Base-by-base conservation (phyloP, 2,329 filamentous ascomycete genomes). In the Colletotrichum simmondsii region DNA sequence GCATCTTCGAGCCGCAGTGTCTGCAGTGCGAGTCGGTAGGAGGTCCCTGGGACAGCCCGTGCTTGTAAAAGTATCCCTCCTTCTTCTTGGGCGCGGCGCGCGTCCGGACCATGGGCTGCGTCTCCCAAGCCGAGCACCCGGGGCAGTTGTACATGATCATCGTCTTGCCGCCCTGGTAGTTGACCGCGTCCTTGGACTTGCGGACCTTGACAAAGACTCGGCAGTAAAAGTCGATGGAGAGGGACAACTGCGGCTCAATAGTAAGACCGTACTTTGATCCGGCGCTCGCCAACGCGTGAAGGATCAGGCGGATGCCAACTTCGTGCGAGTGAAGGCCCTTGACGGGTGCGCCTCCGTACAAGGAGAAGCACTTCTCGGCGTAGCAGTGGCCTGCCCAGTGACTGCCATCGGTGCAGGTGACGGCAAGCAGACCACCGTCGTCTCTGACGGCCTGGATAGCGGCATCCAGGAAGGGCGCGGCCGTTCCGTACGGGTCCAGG, bases 361-460 rank as follows among this genome's bases (percentile, higher is more conserved):
- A 87, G 1, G 96, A 92, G 81, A 92, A 99, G 3, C 95, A 91
- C 86, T 99, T 99, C 81, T 99, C 97, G 2, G 94, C 92, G 79
- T 98, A 99, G 68, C 95, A 95, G 77, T 94, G 94, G 0, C 96
- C 98, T 1, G 96, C 96, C 89, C 95, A 99, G 2, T 99, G 94
- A 11, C 94, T 95, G 11, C 96, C 95, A 81, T 99, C 97, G 0
- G 97, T 99, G 83, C 97, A 99, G 2, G 97, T 99, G 5, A 99
- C 93, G 80, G 95, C 98, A 5, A 99, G 88, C 52, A 99, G 87
- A 4, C 97, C 97, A 1, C 96, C 96, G 77, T 98, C 94, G 75
- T 93, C 90, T 61, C 89, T 91, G 8, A 98, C 89, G 1, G 94
- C 91, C 83, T 98, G 95, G 10, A 99, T 87, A 1, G 97, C 95